phyloP scores from a whole-genome alignment of 139 green algal genomes.

The Chlamydomonas schloesseri region DNA sequence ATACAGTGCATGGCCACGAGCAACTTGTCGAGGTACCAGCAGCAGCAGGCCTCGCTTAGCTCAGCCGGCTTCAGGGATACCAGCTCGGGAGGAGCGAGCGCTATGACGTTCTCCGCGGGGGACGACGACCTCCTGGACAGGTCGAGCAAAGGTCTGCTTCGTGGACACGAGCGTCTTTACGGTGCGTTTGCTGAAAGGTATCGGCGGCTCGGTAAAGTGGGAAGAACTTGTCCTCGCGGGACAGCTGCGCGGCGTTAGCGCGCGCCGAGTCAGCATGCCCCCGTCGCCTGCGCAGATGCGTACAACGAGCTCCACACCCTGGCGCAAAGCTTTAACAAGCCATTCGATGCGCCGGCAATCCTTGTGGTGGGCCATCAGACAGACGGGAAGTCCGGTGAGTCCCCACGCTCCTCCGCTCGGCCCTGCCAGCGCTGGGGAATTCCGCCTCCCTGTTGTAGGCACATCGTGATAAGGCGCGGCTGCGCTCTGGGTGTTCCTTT shows the following conservation, averaged over 20 bases:
- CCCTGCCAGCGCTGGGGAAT: too few species aligned
- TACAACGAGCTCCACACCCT: conserved; percentile 94
- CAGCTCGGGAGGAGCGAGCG: too few species aligned
- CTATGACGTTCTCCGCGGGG: too few species aligned
- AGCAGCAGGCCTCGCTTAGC: too few species aligned
- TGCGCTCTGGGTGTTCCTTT: not conserved
- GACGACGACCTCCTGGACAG: conserved; percentile 4
- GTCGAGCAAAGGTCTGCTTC: not conserved
- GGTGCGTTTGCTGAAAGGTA: not conserved
- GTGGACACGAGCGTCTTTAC: conserved; percentile 31
- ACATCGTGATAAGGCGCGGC: too few species aligned
- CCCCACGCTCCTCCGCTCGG: not conserved
- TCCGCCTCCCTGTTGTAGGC: too few species aligned
- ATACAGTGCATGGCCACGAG: too few species aligned
- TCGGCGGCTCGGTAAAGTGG: not conserved
- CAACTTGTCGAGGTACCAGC: too few species aligned
- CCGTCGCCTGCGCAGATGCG: conserved; percentile 66
- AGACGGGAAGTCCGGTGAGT: conserved; percentile 92
- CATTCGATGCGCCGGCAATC: conserved; percentile 96
- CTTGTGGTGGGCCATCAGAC: conserved; percentile 97
- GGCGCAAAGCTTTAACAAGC: conserved; percentile 95
- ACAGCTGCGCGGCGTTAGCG: not conserved
- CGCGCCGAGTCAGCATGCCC: not conserved
- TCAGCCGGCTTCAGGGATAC: too few species aligned
- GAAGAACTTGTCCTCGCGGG: not conserved